These are phyloP conservation scores for Tetracladium setigerum DNA, from an alignment of 495 filamentous ascomycete genomes.

Conservation along the genomic window DNA sequence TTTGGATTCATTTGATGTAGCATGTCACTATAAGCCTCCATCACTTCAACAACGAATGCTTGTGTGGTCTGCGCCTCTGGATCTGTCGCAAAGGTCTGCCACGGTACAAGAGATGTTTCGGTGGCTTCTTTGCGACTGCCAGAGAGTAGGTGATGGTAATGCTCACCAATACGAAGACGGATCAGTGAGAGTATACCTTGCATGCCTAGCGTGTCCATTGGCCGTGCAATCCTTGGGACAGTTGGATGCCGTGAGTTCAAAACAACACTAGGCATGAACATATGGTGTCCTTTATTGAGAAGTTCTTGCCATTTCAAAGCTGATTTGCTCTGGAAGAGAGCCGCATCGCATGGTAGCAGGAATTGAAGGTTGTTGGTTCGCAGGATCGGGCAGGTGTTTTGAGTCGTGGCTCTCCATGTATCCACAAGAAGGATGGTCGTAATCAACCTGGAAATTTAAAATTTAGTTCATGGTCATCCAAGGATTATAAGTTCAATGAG, in stretches of 20 bases:
- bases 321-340: conserved; percentile 36
- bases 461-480: neutral
- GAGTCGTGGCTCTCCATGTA: conserved; percentile 42
- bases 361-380: conserved; percentile 40
- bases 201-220: conserved; percentile 33
- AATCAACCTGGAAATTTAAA: conserved; percentile 29
- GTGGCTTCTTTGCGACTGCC: conserved; percentile 25
- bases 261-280: conserved; percentile 33
- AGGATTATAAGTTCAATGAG: neutral
- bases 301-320: conserved; percentile 43
- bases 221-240: conserved; percentile 28
- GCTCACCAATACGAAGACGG: conserved; percentile 36
- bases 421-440: conserved; percentile 41
- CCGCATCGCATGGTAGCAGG: conserved; percentile 38
- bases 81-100: conserved; percentile 38
- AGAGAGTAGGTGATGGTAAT: conserved; percentile 39
- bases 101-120: conserved; percentile 35
- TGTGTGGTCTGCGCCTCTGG: conserved; percentile 33
- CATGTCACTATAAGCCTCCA: conserved; percentile 31
- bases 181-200: conserved; percentile 33
- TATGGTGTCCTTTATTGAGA: conserved; percentile 30
- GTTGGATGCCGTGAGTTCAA: conserved; percentile 32
- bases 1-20: conserved; percentile 38
- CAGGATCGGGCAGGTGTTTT: conserved; percentile 40
- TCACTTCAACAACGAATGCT: conserved; percentile 32